A percentile compares a stretch with the other conserved stretches of the same genome.
Evolutionary conservation across 495 filamentous ascomycete species (phyloP).

Genomic region (Penicillium cosmopolitanum): DNA sequence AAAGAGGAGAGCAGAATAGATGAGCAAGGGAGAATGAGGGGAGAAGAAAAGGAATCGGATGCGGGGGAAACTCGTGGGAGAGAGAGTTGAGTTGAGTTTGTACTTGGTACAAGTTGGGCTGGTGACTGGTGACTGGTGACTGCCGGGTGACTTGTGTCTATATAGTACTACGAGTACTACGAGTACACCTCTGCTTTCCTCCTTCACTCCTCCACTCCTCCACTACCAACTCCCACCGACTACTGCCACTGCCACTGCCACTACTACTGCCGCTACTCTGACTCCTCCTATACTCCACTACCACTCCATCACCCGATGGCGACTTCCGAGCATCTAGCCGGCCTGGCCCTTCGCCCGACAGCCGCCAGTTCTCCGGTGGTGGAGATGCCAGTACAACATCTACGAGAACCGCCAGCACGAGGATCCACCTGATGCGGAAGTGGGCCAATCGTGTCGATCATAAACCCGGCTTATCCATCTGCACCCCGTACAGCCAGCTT

Average conservation of each 20-base stretch:
- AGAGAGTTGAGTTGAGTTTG: neutral
- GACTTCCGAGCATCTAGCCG: slow-evolving; percentile 16
- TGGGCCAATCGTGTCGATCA: slow-evolving; percentile 16
- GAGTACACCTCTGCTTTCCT: neutral
- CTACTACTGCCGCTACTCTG: neutral
- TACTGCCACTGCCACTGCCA: neutral
- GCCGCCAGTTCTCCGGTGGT: slow-evolving; percentile 12
- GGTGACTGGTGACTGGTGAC: neutral
- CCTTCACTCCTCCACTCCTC: neutral
- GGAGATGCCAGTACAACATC: neutral
- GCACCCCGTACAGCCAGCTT: slow-evolving; percentile 3
- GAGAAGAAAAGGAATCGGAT: slow-evolving; percentile 16
- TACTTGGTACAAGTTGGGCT: slow-evolving; percentile 1
- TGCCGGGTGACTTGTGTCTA: neutral
- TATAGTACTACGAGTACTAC: neutral
- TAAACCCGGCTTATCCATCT: slow-evolving; percentile 2
- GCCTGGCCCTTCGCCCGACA: slow-evolving; percentile 14
- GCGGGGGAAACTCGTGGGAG: slow-evolving; percentile 9
- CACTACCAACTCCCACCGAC: neutral
- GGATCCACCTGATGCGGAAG: slow-evolving; percentile 4
- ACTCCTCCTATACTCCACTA: neutral
- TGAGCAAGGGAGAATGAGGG: slow-evolving; percentile 8
- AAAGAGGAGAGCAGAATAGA: slow-evolving; percentile 1
- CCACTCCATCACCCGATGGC: slow-evolving; percentile 8
- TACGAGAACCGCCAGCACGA: slow-evolving; percentile 2